phyloP scores from a whole-genome alignment of 331 rosid genomes.

The Telfairia occidentalis region DNA sequence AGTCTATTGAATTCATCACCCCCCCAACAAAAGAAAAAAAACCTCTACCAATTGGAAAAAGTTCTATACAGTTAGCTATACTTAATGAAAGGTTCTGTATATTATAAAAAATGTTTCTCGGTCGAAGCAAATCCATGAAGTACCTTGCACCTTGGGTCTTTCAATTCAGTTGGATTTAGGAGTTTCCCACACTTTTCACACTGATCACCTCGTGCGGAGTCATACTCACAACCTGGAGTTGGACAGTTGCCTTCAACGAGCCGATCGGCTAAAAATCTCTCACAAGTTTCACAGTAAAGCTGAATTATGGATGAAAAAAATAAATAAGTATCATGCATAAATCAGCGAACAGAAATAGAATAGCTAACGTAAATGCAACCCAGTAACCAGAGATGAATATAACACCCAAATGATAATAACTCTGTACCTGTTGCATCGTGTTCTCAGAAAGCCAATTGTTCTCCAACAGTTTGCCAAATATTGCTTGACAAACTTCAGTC shows the following conservation, averaged over 20 bases:
- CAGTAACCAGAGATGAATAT: not conserved
- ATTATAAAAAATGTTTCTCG: not conserved
- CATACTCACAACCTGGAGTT: constrained; percentile 55
- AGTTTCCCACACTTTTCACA: constrained; percentile 93
- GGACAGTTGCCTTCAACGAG: constrained; percentile 90
- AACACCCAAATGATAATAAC: constrained; percentile 4
- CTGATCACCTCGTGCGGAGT: constrained; percentile 85
- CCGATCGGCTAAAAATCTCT: constrained; percentile 75
- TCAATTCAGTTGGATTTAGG: constrained; percentile 81
- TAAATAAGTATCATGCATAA: not conserved
- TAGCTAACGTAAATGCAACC: not conserved
- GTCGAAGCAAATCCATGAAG: not conserved
- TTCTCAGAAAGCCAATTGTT: constrained; percentile 73
- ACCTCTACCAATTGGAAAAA: too few relatives aligned
- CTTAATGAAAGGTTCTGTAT: not conserved
- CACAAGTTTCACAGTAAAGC: constrained; percentile 75
- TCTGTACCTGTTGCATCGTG: constrained; percentile 70
- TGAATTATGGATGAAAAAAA: constrained; percentile 28
- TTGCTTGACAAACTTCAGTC: constrained; percentile 79
- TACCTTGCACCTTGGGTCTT: constrained; percentile 90
- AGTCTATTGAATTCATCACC: too few relatives aligned
- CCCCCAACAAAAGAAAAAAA: too few relatives aligned
- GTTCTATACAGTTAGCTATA: not conserved
- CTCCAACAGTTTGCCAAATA: constrained; percentile 45
- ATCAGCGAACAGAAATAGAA: not conserved